phyloP scores from a whole-genome alignment of 495 filamentous ascomycete species.

The Penicillium paradoxum region DNA sequence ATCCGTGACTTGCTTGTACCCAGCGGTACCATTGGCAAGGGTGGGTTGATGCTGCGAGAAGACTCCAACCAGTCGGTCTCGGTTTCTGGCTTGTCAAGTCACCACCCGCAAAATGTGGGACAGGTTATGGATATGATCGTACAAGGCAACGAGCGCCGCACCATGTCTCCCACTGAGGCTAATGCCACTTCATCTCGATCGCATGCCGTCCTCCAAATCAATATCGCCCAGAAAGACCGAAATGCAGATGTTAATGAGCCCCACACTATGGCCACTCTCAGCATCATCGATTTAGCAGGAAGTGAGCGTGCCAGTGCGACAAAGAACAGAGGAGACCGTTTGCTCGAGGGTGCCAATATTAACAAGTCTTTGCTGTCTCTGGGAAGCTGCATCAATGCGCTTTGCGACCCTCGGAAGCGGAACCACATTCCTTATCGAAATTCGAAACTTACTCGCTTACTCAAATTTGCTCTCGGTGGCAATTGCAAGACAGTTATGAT shows the following conservation, averaged over 20 bases:
- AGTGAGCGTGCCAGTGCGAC: conserved; percentile 96
- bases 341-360: conserved; percentile 96
- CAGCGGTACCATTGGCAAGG: conserved; percentile 79
- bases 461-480: conserved; percentile 95
- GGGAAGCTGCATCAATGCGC: conserved; percentile 97
- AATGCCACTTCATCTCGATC: conserved; percentile 98
- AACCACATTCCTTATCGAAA: conserved; percentile 98
- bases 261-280: conserved; percentile 94
- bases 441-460: conserved; percentile 89
- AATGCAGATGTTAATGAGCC: conserved; percentile 93
- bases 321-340: conserved; percentile 88
- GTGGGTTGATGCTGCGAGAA: conserved; percentile 87
- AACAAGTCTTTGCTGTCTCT: conserved; percentile 95
- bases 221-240: conserved; percentile 86
- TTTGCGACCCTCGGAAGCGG: conserved; percentile 87
- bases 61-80: conserved; percentile 91
- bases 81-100: conserved; percentile 86
- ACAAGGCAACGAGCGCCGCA: conserved; percentile 86
- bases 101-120: conserved; percentile 80
- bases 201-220: conserved; percentile 98
- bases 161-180: conserved; percentile 94
- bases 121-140: conserved; percentile 99
- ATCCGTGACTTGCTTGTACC: conserved; percentile 91
- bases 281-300: conserved; percentile 95
- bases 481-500: conserved; percentile 99